Conservation (phyloP, 2,329 filamentous ascomycete species). For the Exophiala aquamarina region DNA sequence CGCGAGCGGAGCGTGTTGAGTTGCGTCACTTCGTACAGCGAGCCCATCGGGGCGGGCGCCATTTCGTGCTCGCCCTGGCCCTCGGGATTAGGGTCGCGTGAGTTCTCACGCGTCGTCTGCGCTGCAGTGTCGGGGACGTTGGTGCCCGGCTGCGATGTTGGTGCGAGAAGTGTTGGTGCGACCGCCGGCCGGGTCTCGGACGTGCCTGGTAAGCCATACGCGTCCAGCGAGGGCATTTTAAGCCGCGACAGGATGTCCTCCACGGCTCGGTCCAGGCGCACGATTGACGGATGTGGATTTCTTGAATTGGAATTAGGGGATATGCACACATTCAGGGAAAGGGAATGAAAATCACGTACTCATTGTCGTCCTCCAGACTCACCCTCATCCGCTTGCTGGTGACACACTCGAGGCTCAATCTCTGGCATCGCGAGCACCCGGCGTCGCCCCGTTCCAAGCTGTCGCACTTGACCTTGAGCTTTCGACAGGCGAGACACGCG, state of each 20-base stretch:
- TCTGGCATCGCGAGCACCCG: conserved; percentile 29
- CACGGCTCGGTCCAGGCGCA: conserved; percentile 26
- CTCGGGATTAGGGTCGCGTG: conserved; percentile 22
- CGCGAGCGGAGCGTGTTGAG: conserved; percentile 32
- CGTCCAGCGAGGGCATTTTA: conserved; percentile 25
- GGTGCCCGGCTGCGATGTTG: conserved; percentile 3
- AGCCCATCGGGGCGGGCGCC: conserved; percentile 54
- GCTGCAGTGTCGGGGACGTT: conserved; percentile 8
- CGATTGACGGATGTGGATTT: conserved; percentile 24
- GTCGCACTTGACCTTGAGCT: conserved; percentile 30
- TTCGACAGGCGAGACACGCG: conserved; percentile 28
- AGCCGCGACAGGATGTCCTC: conserved; percentile 26
- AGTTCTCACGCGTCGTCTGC: conserved; percentile 28
- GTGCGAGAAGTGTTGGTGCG: background rate
- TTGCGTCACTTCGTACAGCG: conserved; percentile 56
- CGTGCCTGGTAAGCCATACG: conserved; percentile 7
- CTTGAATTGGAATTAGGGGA: conserved; percentile 2
- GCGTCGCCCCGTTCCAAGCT: conserved; percentile 25
- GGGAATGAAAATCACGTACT: background rate
- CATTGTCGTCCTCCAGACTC: conserved; percentile 26
- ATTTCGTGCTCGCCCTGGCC: conserved; percentile 36
- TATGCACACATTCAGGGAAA: background rate
- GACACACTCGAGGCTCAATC: conserved; percentile 27
- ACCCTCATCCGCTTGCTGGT: conserved; percentile 26
- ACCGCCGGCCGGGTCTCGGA: background rate